Evolutionary conservation across 2,329 filamentous ascomycete species (phyloP).

Genomic region (Mycosphaerella arachidis): DNA sequence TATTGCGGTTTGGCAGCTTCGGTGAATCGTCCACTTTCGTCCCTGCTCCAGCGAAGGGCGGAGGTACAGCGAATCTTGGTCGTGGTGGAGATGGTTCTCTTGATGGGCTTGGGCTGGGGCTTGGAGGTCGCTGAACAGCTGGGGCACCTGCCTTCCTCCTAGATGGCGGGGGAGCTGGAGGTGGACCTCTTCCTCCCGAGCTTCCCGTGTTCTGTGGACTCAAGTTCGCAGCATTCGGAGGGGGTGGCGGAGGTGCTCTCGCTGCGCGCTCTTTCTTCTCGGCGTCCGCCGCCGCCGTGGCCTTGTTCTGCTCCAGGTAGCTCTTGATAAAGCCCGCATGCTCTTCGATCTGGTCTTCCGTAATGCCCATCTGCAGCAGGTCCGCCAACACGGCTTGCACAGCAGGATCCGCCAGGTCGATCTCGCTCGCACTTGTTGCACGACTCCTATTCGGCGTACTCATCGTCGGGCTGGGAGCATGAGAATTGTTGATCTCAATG

Average conservation of each 20-base stretch:
- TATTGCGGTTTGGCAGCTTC: slow-evolving; percentile 54
- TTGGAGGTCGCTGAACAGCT: slow-evolving; percentile 42
- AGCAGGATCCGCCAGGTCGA: slow-evolving; percentile 59
- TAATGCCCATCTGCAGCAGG: slow-evolving; percentile 61
- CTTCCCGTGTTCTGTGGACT: slow-evolving; percentile 60
- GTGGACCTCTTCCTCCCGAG: slow-evolving; percentile 55
- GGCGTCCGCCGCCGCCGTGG: slow-evolving; percentile 43
- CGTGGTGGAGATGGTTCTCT: slow-evolving; percentile 67
- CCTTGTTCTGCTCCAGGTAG: slow-evolving; percentile 62
- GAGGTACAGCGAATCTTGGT: slow-evolving; percentile 75
- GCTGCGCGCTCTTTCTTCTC: slow-evolving; percentile 46
- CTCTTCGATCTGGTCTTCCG: slow-evolving; percentile 62
- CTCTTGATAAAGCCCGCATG: slow-evolving; percentile 65
- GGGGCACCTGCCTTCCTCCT: slow-evolving; percentile 35
- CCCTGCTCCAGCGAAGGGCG: slow-evolving; percentile 83
- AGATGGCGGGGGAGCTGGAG: slow-evolving; percentile 52
- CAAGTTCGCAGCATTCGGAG: slow-evolving; percentile 45
- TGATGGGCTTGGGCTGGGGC: slow-evolving; percentile 55
- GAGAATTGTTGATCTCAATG: slow-evolving; percentile 27
- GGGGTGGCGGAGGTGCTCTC: slow-evolving; percentile 60
- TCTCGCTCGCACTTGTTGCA: slow-evolving; percentile 38
- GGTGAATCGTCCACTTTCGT: slow-evolving; percentile 45
- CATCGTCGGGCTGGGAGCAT: slow-evolving; percentile 33
- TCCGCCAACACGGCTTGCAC: slow-evolving; percentile 60
- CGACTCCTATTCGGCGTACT: slow-evolving; percentile 25